Percentiles rank a stretch among this genome's conserved stretches.
Conservation (phyloP, 164 flowering plant species). For the Piper longum region DNA sequence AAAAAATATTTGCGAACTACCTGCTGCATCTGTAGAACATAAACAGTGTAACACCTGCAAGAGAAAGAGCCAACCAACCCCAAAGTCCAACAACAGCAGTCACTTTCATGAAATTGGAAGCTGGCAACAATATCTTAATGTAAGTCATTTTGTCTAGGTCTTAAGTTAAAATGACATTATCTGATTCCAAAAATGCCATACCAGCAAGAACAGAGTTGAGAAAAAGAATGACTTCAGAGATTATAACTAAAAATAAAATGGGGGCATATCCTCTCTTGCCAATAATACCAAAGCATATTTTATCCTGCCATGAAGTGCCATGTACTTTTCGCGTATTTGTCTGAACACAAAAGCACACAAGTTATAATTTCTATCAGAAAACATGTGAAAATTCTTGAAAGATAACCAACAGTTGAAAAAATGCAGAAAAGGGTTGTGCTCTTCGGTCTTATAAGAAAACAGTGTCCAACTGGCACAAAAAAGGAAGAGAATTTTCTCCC, state of each 20-base stretch:
- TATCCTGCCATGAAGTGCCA: conserved; percentile 25
- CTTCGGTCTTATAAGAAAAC: too few species aligned
- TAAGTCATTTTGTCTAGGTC: conserved; percentile 1
- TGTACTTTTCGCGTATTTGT: conserved; percentile 45
- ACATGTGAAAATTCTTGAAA: not conserved
- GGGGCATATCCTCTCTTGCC: conserved; percentile 64
- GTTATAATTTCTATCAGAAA: not conserved
- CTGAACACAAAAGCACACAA: conserved; percentile 24
- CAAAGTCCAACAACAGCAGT: conserved; percentile 91
- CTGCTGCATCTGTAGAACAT: conserved; percentile 79
- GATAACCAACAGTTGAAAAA: not conserved
- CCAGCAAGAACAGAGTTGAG: conserved; percentile 67
- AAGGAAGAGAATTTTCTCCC: too few species aligned
- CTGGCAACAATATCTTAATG: conserved; percentile 19
- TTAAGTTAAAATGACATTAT: not conserved
- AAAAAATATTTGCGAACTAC: conserved; percentile 20
- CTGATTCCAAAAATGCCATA: conserved; percentile 6
- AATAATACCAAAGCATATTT: conserved; percentile 29
- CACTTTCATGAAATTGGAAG: conserved; percentile 55
- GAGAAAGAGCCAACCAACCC: conserved; percentile 77
- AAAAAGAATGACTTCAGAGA: conserved; percentile 44
- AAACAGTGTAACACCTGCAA: conserved; percentile 45
- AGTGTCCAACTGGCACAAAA: too few species aligned
- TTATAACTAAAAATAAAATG: conserved; percentile 35
- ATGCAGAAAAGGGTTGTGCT: too few species aligned